Evolutionary conservation across 1,139 yeast species (phyloP).

Genomic region (Yamadazyma atlantica): DNA sequence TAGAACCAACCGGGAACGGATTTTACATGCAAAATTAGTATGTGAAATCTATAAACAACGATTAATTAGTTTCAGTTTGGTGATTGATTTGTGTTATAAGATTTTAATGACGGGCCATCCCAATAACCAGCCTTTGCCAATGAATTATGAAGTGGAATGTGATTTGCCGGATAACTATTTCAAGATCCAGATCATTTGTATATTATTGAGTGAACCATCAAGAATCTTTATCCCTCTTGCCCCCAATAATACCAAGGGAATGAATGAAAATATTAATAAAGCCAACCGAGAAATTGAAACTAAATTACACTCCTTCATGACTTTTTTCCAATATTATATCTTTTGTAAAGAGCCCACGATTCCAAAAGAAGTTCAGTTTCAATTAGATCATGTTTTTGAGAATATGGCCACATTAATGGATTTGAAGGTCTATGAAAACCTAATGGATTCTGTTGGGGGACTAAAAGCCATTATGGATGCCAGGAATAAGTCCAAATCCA

Average conservation of each 20-base stretch:
- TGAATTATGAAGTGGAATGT: constrained; percentile 32
- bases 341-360: constrained; percentile 61
- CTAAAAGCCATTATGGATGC: constrained; percentile 30
- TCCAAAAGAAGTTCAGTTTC: constrained; percentile 50
- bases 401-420: not conserved
- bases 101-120: constrained; percentile 65
- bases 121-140: constrained; percentile 58
- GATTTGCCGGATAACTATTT: constrained; percentile 74
- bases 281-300: constrained; percentile 16
- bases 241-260: constrained; percentile 8
- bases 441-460: constrained; percentile 41
- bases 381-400: constrained; percentile 10
- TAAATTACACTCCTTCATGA: constrained; percentile 46
- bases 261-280: constrained; percentile 6
- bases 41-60: constrained; percentile 55
- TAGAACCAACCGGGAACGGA: constrained; percentile 57
- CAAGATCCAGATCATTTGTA: constrained; percentile 57
- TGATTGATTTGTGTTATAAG: constrained; percentile 57
- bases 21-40: constrained; percentile 62
- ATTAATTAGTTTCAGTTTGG: constrained; percentile 46
- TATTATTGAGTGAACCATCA: constrained; percentile 19
- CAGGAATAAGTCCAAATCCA: constrained; percentile 19
- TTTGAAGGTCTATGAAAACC: constrained; percentile 28
- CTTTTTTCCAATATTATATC: constrained; percentile 74
- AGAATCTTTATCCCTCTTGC: constrained; percentile 3